A percentile compares a stretch with the other conserved stretches of the same genome.
Evolutionary conservation across 768 basidiomycete species (phyloP).

Genomic region (Agaricus blazei): DNA sequence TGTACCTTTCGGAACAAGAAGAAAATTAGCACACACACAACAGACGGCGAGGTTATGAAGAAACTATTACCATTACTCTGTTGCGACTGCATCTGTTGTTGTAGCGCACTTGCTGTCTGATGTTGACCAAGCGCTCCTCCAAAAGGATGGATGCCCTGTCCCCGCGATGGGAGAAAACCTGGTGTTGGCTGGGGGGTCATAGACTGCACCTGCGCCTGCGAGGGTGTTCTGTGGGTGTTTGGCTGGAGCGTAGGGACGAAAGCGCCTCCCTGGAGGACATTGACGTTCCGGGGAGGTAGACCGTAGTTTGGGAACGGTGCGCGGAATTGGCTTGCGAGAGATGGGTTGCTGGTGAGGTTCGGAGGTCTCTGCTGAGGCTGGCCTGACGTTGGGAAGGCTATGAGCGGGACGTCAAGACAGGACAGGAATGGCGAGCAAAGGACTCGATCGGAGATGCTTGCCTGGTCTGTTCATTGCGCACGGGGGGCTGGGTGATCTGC

Average conservation of each 20-base stretch:
- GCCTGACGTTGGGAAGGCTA: conserved; percentile 37
- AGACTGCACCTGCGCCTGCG: conserved; percentile 48
- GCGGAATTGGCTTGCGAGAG: conserved; percentile 61
- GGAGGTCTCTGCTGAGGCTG: conserved; percentile 82
- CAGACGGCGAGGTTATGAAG: background rate
- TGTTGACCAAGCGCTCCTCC: conserved; percentile 50
- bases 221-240: conserved; percentile 54
- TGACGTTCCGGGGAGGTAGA: conserved; percentile 57
- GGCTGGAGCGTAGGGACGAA: conserved; percentile 57
- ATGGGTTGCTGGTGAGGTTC: conserved; percentile 61
- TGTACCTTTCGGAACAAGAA: background rate
- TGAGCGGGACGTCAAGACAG: conserved; percentile 13
- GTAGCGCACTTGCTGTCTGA: conserved; percentile 36
- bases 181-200: conserved; percentile 56
- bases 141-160: conserved; percentile 64
- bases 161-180: conserved; percentile 58
- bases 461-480: conserved; percentile 62
- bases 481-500: conserved; percentile 11
- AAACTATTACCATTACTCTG: conserved; percentile 45
- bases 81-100: conserved; percentile 46
- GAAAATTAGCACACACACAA: background rate
- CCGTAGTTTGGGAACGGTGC: conserved; percentile 48
- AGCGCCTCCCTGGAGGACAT: conserved; percentile 38
- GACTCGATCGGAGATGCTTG: conserved; percentile 19
- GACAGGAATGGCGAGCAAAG: conserved; percentile 10